Evolutionary conservation across 306 rosid species (phyloP).

Genomic region (Carpinus fangiana): DNA sequence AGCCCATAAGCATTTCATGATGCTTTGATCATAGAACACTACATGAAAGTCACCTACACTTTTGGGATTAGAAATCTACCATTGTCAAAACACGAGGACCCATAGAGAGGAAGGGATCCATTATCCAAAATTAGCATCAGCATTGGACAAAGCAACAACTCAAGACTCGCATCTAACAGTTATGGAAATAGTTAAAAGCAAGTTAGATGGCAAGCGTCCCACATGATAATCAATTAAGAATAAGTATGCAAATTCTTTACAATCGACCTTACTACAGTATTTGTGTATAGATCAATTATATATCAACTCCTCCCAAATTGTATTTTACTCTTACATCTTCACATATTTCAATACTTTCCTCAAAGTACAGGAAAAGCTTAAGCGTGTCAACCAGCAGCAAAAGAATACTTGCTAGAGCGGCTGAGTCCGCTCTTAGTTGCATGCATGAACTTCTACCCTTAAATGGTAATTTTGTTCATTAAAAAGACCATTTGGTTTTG

Average conservation of each 20-base stretch:
- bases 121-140: background rate
- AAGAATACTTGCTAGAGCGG: constrained; percentile 1
- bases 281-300: background rate
- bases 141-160: background rate
- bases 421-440: background rate
- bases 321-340: background rate
- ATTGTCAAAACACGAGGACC: background rate
- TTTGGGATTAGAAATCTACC: background rate
- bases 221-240: background rate
- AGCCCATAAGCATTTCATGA: background rate
- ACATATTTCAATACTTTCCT: background rate
- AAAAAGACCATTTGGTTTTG: background rate
- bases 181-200: background rate
- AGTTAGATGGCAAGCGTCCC: background rate
- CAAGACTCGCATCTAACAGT: background rate
- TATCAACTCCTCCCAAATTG: background rate
- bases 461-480: background rate
- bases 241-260: background rate
- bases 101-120: background rate
- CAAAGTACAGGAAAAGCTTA: background rate
- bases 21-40: background rate
- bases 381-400: background rate
- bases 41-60: background rate
- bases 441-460: background rate
- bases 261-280: background rate